A percentile compares a stretch with the other conserved stretches of the same genome.
These are phyloP conservation scores for Pseudohalonectria lignicola DNA, from an alignment of 2,329 filamentous ascomycete species.

Conservation along the genomic window DNA sequence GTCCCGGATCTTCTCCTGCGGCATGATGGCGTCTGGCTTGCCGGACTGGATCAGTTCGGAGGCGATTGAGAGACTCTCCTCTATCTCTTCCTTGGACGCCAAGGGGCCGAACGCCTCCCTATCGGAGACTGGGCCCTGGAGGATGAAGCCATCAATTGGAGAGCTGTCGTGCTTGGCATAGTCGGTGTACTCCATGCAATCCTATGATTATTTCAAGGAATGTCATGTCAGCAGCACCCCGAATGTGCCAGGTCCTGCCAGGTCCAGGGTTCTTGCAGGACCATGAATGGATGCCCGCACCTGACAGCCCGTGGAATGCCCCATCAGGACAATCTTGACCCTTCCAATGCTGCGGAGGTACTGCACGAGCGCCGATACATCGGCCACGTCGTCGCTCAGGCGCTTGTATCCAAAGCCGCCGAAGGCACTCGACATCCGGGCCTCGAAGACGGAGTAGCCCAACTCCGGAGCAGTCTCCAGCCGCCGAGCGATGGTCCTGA, in stretches of 20 bases:
- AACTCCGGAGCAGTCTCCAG: constrained; percentile 25
- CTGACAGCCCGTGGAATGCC: constrained; percentile 49
- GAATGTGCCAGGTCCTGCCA: no score
- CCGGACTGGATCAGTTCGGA: constrained; percentile 43
- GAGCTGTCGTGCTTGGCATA: constrained; percentile 28
- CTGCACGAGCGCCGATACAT: constrained; percentile 39
- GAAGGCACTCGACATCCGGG: constrained; percentile 44
- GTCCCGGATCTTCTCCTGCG: constrained; percentile 21
- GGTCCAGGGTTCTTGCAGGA: no score
- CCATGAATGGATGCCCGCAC: constrained; percentile 21
- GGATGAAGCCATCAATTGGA: constrained; percentile 61
- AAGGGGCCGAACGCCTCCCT: constrained; percentile 48
- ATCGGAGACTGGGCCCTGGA: constrained; percentile 74
- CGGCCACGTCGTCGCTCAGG: constrained; percentile 39
- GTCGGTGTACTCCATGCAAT: constrained; percentile 43
- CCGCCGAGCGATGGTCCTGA: constrained; percentile 31
- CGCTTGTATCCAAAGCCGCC: constrained; percentile 37
- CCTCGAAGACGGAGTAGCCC: constrained; percentile 44
- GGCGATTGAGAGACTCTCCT: constrained; percentile 35
- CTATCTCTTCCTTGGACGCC: constrained; percentile 29
- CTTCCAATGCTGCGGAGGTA: constrained; percentile 40
- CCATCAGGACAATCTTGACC: constrained; percentile 42
- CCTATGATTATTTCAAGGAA: no score
- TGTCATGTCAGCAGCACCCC: constrained; percentile 2
- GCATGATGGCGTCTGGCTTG: constrained; percentile 42